A percentile compares a stretch with the other conserved stretches of the same genome.
These are phyloP conservation scores for Cryptosporidium xiaoi DNA, from an alignment of 169 alveolate species.

Conservation along the genomic window DNA sequence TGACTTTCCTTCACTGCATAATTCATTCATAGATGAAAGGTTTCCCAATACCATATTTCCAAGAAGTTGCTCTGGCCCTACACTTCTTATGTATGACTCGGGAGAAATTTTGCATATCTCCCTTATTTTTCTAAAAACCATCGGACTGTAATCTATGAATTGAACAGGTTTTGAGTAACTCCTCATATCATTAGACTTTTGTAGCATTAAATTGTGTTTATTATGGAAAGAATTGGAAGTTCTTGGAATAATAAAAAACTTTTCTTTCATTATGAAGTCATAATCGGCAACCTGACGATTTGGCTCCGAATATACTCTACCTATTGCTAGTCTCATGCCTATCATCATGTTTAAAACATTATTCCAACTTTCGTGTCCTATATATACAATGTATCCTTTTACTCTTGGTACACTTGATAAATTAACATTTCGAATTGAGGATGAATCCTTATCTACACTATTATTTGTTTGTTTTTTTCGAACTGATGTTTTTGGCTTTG, in stretches of 20 bases:
- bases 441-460: slow-evolving; percentile 36
- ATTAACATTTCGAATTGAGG: slow-evolving; percentile 9
- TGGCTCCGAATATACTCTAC: slow-evolving; percentile 75
- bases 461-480: slow-evolving; percentile 39
- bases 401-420: slow-evolving; percentile 7
- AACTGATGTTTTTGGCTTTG: neutral
- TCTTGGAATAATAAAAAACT: slow-evolving; percentile 64
- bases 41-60: slow-evolving; percentile 96
- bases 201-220: slow-evolving; percentile 1
- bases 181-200: slow-evolving; percentile 3
- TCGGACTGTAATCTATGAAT: slow-evolving; percentile 95
- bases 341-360: slow-evolving; percentile 91
- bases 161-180: slow-evolving; percentile 74
- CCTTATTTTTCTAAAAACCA: slow-evolving; percentile 93
- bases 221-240: neutral
- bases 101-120: slow-evolving; percentile 88
- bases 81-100: slow-evolving; percentile 92
- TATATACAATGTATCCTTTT: slow-evolving; percentile 82
- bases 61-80: slow-evolving; percentile 96
- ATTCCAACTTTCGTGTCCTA: slow-evolving; percentile 93
- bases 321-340: slow-evolving; percentile 87
- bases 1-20: slow-evolving; percentile 94
- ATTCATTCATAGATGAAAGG: slow-evolving; percentile 91
- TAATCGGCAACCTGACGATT: slow-evolving; percentile 70
- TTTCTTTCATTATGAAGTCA: slow-evolving; percentile 68